These are phyloP conservation scores for Aspergillus intermedius DNA, from an alignment of 2,329 filamentous ascomycete genomes.

Conservation along the genomic window DNA sequence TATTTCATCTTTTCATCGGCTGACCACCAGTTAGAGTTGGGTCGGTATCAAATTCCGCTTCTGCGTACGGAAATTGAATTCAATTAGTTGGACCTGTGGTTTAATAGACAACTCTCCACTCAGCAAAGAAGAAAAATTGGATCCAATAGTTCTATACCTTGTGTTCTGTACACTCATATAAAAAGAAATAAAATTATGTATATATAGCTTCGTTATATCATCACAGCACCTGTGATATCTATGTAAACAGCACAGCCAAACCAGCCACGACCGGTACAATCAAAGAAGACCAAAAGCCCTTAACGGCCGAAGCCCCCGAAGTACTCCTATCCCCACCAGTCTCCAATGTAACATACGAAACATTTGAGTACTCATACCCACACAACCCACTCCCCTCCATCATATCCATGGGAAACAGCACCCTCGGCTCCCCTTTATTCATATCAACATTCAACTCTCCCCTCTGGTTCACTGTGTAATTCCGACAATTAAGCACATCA, in stretches of 20 bases:
- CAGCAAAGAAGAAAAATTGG: too few species aligned
- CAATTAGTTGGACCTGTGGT: too few species aligned
- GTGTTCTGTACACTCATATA: too few species aligned
- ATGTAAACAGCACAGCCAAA: background rate
- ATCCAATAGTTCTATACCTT: too few species aligned
- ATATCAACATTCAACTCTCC: slow-evolving; percentile 22
- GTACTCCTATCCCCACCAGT: background rate
- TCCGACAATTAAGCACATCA: slow-evolving; percentile 23
- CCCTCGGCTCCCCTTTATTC: slow-evolving; percentile 25
- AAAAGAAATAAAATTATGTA: too few species aligned
- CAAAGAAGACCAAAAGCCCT: background rate
- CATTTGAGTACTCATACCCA: slow-evolving; percentile 12
- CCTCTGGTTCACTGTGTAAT: slow-evolving; percentile 18
- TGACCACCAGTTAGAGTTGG: too few species aligned
- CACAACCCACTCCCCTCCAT: slow-evolving; percentile 29
- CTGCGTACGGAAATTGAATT: too few species aligned
- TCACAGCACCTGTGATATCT: too few species aligned
- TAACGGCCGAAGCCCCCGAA: background rate
- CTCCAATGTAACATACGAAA: background rate
- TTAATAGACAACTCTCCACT: too few species aligned
- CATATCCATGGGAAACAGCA: slow-evolving; percentile 21
- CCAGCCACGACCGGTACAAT: background rate
- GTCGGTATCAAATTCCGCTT: too few species aligned
- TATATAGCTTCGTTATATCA: too few species aligned
- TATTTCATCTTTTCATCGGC: too few species aligned